These are phyloP conservation scores for Panaeolus cyanescens DNA, from an alignment of 768 basidiomycete genomes.

Conservation along the genomic window DNA sequence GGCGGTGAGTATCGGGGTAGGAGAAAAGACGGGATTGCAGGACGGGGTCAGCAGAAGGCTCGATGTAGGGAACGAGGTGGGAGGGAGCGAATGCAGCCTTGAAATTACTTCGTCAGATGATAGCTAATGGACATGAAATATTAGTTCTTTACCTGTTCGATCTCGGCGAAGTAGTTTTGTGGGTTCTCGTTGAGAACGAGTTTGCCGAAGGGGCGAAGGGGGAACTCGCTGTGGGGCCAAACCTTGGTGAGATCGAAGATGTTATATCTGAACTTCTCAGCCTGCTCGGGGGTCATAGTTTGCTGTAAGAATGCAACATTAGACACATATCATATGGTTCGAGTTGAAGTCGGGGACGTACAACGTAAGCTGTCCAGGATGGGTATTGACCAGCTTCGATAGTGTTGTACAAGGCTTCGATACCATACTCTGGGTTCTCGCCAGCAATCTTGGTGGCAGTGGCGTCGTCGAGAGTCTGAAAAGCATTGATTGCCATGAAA, in stretches of 20 bases:
- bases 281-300: slow-evolving; percentile 92
- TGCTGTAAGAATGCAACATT: slow-evolving; percentile 48
- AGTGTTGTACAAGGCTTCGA: slow-evolving; percentile 72
- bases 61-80: slow-evolving; percentile 85
- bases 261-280: slow-evolving; percentile 89
- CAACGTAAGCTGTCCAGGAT: slow-evolving; percentile 86
- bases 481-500: slow-evolving; percentile 3
- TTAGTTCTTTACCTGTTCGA: slow-evolving; percentile 73
- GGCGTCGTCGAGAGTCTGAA: slow-evolving; percentile 69
- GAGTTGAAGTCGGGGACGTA: slow-evolving; percentile 39
- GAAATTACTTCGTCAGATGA: slow-evolving; percentile 10
- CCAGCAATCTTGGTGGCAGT: slow-evolving; percentile 68
- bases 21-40: slow-evolving; percentile 94
- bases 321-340: not conserved
- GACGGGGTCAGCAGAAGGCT: slow-evolving; percentile 90
- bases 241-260: slow-evolving; percentile 90
- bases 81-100: slow-evolving; percentile 86
- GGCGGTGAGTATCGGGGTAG: slow-evolving; percentile 88
- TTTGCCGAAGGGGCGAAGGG: slow-evolving; percentile 87
- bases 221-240: slow-evolving; percentile 87
- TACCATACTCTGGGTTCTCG: slow-evolving; percentile 85
- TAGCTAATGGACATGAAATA: not conserved
- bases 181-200: slow-evolving; percentile 78
- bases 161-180: slow-evolving; percentile 92
- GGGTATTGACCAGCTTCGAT: slow-evolving; percentile 85